These are phyloP conservation scores for Melampsora americana DNA, from an alignment of 1,284 basidiomycete genomes.

Conservation along the genomic window DNA sequence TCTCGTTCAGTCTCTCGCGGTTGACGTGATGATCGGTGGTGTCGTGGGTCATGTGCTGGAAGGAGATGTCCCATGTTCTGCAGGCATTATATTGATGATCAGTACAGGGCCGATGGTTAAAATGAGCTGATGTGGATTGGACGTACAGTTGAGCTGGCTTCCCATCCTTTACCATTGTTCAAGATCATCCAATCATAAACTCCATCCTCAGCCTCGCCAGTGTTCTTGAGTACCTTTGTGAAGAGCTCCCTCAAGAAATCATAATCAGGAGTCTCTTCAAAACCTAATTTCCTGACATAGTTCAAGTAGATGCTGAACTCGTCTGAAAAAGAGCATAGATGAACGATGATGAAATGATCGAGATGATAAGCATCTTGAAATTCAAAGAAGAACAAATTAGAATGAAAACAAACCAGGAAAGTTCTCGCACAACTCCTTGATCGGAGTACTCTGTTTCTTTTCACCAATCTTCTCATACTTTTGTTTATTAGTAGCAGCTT, in stretches of 20 bases:
- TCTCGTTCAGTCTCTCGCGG: constrained; percentile 55
- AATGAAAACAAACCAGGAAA: constrained; percentile 69
- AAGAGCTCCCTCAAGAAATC: constrained; percentile 90
- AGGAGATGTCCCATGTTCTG: constrained; percentile 27
- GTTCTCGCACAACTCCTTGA: constrained; percentile 87
- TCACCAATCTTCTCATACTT: constrained; percentile 99
- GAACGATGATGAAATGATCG: neutral
- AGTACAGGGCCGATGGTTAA: constrained; percentile 47
- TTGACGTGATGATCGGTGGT: constrained; percentile 51
- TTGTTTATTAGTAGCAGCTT: constrained; percentile 95
- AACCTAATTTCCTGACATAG: constrained; percentile 52
- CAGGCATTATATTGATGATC: constrained; percentile 47
- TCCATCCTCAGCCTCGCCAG: constrained; percentile 80
- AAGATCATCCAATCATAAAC: constrained; percentile 86
- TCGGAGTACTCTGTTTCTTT: constrained; percentile 95
- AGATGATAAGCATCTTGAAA: neutral
- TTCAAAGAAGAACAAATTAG: neutral
- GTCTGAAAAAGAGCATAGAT: constrained; percentile 58
- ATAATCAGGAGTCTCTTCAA: constrained; percentile 90
- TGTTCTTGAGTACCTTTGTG: constrained; percentile 82
- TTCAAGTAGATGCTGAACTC: constrained; percentile 69
- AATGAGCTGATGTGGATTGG: constrained; percentile 44
- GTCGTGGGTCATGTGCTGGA: constrained; percentile 49
- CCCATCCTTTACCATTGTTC: constrained; percentile 91
- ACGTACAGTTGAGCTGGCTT: constrained; percentile 68